A percentile compares a stretch with the other conserved stretches of the same genome.
phyloP scores from a whole-genome alignment of 2,329 filamentous ascomycete genomes.

The Chaetoscypha palmicola region DNA sequence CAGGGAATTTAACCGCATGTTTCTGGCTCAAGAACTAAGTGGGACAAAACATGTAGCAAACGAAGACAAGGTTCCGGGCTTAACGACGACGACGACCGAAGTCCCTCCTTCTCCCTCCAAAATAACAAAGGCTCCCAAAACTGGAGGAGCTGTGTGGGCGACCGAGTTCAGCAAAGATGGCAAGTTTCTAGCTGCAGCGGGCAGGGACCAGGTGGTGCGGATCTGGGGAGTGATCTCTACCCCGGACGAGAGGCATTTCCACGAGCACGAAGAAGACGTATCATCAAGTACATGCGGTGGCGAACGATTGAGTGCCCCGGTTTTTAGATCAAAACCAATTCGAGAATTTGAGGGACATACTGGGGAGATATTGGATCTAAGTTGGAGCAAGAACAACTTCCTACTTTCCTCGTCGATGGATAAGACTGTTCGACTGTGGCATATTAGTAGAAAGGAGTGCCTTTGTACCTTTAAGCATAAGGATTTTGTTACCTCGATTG shows the following conservation, averaged over 20 bases:
- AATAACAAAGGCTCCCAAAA: conserved; percentile 21
- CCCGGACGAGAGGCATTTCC: conserved; percentile 65
- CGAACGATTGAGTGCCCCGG: conserved; percentile 75
- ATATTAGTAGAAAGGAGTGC: conserved; percentile 76
- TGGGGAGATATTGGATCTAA: conserved; percentile 80
- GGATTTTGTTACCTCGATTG: conserved; percentile 90
- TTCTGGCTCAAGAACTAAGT: conserved; percentile 84
- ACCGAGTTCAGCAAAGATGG: conserved; percentile 91
- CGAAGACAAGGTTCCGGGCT: conserved; percentile 25
- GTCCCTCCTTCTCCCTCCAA: conserved; percentile 26
- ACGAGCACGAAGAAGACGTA: conserved; percentile 63
- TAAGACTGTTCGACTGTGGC: conserved; percentile 93
- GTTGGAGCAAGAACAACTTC: conserved; percentile 99
- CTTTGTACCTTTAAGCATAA: conserved; percentile 91
- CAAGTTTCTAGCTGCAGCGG: conserved; percentile 83
- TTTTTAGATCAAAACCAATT: conserved; percentile 73
- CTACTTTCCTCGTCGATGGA: conserved; percentile 95
- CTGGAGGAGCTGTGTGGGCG: conserved; percentile 73
- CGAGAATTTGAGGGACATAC: conserved; percentile 79
- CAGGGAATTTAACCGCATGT: conserved; percentile 77
- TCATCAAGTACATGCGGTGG: conserved; percentile 38
- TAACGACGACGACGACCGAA: conserved; percentile 17
- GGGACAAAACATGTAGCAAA: conserved; percentile 41
- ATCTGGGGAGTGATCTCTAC: conserved; percentile 86
- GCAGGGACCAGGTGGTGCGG: conserved; percentile 77